Conservation (phyloP, 2,329 filamentous ascomycete genomes). For the Cordyceps cateniannulata region DNA sequence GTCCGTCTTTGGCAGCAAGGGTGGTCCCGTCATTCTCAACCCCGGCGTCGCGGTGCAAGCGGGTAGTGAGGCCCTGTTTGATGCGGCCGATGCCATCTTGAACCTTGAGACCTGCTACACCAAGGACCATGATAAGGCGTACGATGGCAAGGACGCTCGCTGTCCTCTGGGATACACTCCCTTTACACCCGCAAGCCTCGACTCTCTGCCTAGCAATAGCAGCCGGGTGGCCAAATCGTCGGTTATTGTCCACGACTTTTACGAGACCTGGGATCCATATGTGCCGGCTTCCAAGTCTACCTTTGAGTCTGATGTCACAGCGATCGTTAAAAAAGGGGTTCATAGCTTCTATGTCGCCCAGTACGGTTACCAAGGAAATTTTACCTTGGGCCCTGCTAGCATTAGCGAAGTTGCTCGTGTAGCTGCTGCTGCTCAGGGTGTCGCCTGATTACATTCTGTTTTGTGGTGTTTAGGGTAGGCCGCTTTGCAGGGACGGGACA, state of each 20-base stretch:
- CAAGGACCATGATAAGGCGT: neutral
- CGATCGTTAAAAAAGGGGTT: neutral
- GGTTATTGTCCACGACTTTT: slow-evolving; percentile 5
- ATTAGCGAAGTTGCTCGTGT: neutral
- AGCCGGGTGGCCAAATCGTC: neutral
- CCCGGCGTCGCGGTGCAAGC: neutral
- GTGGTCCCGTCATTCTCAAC: neutral
- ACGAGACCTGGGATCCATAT: slow-evolving; percentile 6
- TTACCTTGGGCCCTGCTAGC: neutral
- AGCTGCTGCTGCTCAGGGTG: neutral
- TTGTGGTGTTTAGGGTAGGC: too few species aligned
- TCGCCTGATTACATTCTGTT: neutral
- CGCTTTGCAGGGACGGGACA: too few species aligned
- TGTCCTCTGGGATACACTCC: neutral
- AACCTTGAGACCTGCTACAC: slow-evolving; percentile 10
- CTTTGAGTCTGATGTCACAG: neutral
- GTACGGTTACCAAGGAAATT: slow-evolving; percentile 5
- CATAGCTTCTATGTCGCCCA: slow-evolving; percentile 7
- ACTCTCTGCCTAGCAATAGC: neutral
- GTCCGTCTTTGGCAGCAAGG: neutral
- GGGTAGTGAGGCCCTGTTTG: neutral
- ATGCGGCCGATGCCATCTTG: neutral
- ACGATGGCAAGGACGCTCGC: neutral
- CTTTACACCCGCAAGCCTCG: neutral
- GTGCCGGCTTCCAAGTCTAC: neutral